Conservation (phyloP, 2,329 filamentous ascomycete species). For the Xylariaceae sp. region DNA sequence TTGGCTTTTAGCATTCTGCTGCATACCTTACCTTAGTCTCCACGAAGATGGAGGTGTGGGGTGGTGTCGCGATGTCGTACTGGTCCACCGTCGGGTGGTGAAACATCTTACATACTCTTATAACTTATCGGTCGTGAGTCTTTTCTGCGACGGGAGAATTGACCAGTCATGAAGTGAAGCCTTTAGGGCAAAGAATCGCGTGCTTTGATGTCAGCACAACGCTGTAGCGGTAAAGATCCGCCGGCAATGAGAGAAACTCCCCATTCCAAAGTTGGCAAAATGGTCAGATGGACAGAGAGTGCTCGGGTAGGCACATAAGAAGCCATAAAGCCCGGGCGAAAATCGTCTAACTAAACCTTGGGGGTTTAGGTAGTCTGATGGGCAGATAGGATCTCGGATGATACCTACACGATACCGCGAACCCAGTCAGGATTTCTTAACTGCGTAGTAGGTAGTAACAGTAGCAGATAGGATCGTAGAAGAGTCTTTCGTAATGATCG, state of each 20-base stretch:
- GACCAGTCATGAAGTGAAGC: conserved; percentile 6
- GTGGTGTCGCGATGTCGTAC: conserved; percentile 24
- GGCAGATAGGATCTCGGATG: neutral
- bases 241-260: neutral
- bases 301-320: too few species aligned
- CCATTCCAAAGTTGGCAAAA: too few species aligned
- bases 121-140: conserved; percentile 17
- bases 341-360: too few species aligned
- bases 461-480: conserved; percentile 15
- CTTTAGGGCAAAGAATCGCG: conserved; percentile 20
- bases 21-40: conserved; percentile 10
- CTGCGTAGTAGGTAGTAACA: too few species aligned
- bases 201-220: conserved; percentile 14
- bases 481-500: conserved; percentile 22
- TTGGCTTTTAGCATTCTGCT: conserved; percentile 21
- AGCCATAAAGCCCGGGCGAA: too few species aligned
- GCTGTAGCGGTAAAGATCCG: neutral
- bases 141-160: conserved; percentile 11
- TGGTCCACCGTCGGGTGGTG: conserved; percentile 24
- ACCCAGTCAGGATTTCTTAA: conserved; percentile 12
- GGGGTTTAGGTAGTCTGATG: neutral
- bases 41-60: conserved; percentile 25
- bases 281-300: too few species aligned
- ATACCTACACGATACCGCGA: neutral
- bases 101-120: conserved; percentile 15